Conservation (phyloP, 352 stramenopile genomes). For the Paralagenidium karlingii region DNA sequence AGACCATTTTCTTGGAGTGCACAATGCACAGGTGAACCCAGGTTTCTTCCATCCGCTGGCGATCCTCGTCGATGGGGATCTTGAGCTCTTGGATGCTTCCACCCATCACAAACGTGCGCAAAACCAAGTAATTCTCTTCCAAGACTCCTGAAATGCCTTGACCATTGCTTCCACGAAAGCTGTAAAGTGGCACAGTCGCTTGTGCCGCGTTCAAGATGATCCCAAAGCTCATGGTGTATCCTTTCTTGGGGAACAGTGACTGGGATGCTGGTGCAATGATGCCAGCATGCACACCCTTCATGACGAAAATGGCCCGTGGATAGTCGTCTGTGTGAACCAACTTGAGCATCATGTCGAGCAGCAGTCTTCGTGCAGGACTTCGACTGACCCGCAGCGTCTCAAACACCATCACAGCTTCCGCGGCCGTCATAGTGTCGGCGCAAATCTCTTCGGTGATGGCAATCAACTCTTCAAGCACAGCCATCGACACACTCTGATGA, state of each 20-base stretch:
- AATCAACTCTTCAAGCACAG: too few species aligned
- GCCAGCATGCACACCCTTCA: constrained; percentile 43
- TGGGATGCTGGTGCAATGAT: constrained; percentile 47
- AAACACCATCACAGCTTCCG: too few species aligned
- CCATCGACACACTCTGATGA: too few species aligned
- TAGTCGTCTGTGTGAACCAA: constrained; percentile 37
- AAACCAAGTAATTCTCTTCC: constrained; percentile 32
- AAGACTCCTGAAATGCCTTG: constrained; percentile 56
- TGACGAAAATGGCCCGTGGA: constrained; percentile 56
- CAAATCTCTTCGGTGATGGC: too few species aligned
- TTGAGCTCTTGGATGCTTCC: constrained; percentile 27
- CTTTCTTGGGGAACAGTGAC: constrained; percentile 56
- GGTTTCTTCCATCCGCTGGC: constrained; percentile 28
- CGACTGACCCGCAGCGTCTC: constrained; percentile 48
- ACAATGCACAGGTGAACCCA: constrained; percentile 74
- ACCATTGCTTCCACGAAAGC: constrained; percentile 57
- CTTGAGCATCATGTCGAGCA: constrained; percentile 44
- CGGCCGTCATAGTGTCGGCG: too few species aligned
- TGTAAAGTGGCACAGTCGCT: constrained; percentile 33
- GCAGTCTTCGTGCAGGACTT: constrained; percentile 19
- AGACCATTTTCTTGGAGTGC: constrained; percentile 82
- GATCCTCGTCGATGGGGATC: constrained; percentile 36
- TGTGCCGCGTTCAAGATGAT: constrained; percentile 24
- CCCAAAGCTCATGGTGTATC: constrained; percentile 59
- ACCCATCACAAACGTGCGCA: constrained; percentile 34